Percentiles rank a stretch among this genome's conserved stretches.
Evolutionary conservation across 768 basidiomycete genomes (phyloP).

Genomic region (Paxillus rubicundulus): DNA sequence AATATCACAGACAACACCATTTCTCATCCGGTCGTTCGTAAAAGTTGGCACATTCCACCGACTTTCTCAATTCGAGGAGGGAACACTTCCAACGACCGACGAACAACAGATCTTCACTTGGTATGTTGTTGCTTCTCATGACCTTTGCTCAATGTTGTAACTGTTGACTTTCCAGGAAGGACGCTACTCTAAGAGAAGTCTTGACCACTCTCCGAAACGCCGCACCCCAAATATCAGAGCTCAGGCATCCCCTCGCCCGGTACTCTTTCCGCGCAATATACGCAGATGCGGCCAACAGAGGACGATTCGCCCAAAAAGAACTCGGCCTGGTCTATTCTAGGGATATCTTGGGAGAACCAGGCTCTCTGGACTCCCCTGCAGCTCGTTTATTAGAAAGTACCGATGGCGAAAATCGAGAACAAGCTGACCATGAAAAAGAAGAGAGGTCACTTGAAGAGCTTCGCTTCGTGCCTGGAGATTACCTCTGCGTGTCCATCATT

Average conservation of each 20-base stretch:
- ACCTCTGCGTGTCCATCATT: constrained; percentile 68
- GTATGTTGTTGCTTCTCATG: constrained; percentile 35
- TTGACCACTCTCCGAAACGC: constrained; percentile 73
- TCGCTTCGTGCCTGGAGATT: constrained; percentile 79
- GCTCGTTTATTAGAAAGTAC: constrained; percentile 58
- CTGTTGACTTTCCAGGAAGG: constrained; percentile 52
- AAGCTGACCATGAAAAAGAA: constrained; percentile 49
- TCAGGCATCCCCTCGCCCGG: constrained; percentile 77
- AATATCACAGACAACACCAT: constrained; percentile 62
- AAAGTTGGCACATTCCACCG: constrained; percentile 81
- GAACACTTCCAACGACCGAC: constrained; percentile 70
- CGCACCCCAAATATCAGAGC: constrained; percentile 65
- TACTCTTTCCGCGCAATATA: constrained; percentile 81
- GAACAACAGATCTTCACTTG: constrained; percentile 84
- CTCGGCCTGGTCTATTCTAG: constrained; percentile 80
- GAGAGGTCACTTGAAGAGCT: constrained; percentile 78
- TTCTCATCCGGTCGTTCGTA: constrained; percentile 78
- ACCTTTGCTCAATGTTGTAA: not conserved
- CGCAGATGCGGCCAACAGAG: constrained; percentile 69
- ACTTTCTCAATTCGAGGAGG: constrained; percentile 72
- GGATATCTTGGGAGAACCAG: constrained; percentile 81
- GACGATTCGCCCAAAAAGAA: constrained; percentile 72
- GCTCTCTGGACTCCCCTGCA: constrained; percentile 54
- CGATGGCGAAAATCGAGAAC: constrained; percentile 31
- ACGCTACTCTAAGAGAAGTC: constrained; percentile 77